These are phyloP conservation scores for Mycosphaerella sp. DNA, from an alignment of 2,329 filamentous ascomycete genomes.

Conservation along the genomic window DNA sequence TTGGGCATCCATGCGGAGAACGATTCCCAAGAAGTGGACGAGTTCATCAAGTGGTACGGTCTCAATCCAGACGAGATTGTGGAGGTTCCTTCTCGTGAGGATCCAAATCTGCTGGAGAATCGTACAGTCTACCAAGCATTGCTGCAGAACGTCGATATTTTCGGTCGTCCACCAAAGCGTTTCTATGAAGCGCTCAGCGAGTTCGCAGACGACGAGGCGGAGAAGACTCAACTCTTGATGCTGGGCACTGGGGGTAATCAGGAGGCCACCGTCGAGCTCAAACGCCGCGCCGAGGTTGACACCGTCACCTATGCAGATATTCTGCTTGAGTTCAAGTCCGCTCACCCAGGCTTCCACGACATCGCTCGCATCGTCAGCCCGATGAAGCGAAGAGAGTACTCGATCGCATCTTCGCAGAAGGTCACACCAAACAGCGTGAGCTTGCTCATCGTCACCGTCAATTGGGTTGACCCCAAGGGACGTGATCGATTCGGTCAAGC, in stretches of 20 bases:
- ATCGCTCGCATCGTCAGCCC: conserved; percentile 81
- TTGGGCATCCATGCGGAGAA: conserved; percentile 96
- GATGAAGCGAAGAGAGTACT: conserved; percentile 96
- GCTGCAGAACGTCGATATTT: conserved; percentile 89
- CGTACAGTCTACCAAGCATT: conserved; percentile 91
- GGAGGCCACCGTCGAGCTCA: conserved; percentile 83
- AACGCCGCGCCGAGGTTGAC: conserved; percentile 84
- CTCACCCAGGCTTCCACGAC: conserved; percentile 81
- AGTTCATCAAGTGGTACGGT: conserved; percentile 87
- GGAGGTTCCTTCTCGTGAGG: conserved; percentile 83
- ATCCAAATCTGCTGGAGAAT: conserved; percentile 67
- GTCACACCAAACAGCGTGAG: conserved; percentile 85
- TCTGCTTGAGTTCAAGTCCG: conserved; percentile 81
- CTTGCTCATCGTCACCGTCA: conserved; percentile 94
- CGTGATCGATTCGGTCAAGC: conserved; percentile 89
- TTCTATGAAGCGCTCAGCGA: conserved; percentile 93
- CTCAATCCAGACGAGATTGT: conserved; percentile 77
- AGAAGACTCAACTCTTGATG: conserved; percentile 72
- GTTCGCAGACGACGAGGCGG: conserved; percentile 73
- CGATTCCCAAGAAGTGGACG: conserved; percentile 66
- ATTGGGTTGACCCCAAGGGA: conserved; percentile 85
- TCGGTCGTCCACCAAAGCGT: conserved; percentile 91
- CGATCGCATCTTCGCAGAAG: conserved; percentile 95
- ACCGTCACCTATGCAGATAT: conserved; percentile 87
- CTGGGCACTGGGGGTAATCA: conserved; percentile 58